phyloP scores from a whole-genome alignment of 2,329 filamentous ascomycete species.

The Claviceps africana region DNA sequence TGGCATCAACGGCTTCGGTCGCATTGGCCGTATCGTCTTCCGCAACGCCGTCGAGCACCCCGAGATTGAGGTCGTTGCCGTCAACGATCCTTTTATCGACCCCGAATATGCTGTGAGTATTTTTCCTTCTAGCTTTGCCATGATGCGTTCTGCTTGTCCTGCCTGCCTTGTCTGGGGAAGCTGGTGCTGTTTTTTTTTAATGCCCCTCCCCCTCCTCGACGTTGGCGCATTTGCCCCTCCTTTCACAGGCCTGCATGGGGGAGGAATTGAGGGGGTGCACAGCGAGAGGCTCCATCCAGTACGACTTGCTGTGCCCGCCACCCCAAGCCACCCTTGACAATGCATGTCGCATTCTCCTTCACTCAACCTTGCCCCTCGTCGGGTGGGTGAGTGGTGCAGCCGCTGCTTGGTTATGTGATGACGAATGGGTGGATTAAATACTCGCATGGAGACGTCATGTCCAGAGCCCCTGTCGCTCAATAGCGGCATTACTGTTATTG shows the following conservation, averaged over 20 bases:
- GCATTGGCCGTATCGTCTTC: constrained; percentile 98
- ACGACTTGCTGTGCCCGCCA: neutral
- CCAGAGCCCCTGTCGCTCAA: neutral
- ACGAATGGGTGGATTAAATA: neutral
- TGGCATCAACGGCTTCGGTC: constrained; percentile 99
- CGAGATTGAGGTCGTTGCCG: constrained; percentile 83
- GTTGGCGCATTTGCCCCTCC: constrained; percentile 7
- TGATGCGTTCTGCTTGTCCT: neutral
- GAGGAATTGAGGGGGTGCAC: no score
- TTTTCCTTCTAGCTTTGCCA: neutral
- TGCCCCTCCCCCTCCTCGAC: constrained; percentile 7
- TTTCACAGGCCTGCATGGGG: neutral
- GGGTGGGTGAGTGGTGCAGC: neutral
- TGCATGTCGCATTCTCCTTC: neutral
- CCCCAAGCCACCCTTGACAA: neutral
- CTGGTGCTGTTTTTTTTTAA: constrained; percentile 1
- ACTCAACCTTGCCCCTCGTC: neutral
- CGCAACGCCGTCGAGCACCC: constrained; percentile 87
- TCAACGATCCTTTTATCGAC: constrained; percentile 99
- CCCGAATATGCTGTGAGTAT: constrained; percentile 84
- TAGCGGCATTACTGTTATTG: no score
- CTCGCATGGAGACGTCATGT: neutral
- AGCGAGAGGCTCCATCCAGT: neutral
- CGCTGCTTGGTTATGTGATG: neutral
- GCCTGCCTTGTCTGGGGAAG: neutral